These are phyloP conservation scores for Xylariaceae sp. DNA, from an alignment of 2,329 filamentous ascomycete species.

Conservation along the genomic window DNA sequence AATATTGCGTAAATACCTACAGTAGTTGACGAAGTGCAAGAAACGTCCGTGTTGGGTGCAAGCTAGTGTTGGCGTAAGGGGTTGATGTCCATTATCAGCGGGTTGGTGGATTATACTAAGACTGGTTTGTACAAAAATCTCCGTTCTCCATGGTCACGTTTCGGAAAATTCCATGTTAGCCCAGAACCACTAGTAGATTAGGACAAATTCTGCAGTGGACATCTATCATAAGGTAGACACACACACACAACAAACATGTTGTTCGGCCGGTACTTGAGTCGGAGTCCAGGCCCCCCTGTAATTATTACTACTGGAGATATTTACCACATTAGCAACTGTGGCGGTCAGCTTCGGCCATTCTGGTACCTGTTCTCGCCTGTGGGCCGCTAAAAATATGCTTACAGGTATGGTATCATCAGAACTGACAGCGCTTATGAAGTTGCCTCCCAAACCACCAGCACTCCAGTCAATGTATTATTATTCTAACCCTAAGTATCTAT, in stretches of 20 bases:
- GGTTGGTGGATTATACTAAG: constrained; percentile 9
- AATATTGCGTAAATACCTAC: too few species aligned
- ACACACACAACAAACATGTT: too few species aligned
- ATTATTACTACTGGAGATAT: background rate
- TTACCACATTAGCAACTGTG: background rate
- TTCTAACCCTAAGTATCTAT: too few species aligned
- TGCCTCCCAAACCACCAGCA: too few species aligned
- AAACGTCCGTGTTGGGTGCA: background rate
- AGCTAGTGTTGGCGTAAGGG: constrained; percentile 12
- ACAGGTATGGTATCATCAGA: too few species aligned
- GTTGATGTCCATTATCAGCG: constrained; percentile 16
- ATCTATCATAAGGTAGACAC: too few species aligned
- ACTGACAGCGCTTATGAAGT: too few species aligned
- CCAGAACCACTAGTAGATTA: background rate
- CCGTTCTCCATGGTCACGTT: constrained; percentile 1
- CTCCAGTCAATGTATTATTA: too few species aligned
- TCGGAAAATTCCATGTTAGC: constrained; percentile 20
- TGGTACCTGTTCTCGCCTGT: background rate
- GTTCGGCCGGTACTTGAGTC: too few species aligned
- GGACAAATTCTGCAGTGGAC: constrained; percentile 6
- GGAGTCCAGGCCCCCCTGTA: too few species aligned
- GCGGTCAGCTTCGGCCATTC: background rate
- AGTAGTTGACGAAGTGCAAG: constrained; percentile 18
- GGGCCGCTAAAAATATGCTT: background rate
- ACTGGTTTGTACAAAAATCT: constrained; percentile 11